phyloP scores from a whole-genome alignment of 2,329 filamentous ascomycete genomes.

The Penicillium sp. region DNA sequence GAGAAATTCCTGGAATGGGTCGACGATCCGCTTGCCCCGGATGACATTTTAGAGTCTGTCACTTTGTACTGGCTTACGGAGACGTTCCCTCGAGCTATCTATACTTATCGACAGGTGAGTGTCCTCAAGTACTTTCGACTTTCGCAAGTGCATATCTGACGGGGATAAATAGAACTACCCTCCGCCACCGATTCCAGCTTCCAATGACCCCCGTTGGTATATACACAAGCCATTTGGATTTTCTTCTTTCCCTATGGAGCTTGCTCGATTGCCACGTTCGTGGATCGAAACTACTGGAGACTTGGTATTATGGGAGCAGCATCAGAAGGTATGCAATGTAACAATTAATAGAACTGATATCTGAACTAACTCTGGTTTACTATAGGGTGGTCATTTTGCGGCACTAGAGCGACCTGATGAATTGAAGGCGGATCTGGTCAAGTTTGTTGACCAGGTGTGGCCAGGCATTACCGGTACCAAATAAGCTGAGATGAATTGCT shows the following conservation, averaged over 20 bases:
- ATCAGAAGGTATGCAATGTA: conserved; percentile 30
- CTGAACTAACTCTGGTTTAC: neutral
- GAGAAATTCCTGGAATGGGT: conserved; percentile 41
- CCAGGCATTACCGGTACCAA: conserved; percentile 4
- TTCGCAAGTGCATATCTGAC: neutral
- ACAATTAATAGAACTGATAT: neutral
- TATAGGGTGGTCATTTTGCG: conserved; percentile 55
- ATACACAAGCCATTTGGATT: conserved; percentile 48
- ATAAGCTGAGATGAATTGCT: neutral
- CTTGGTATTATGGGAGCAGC: conserved; percentile 37
- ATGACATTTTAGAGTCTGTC: conserved; percentile 34
- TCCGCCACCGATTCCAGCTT: conserved; percentile 13
- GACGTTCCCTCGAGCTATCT: conserved; percentile 36
- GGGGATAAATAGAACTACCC: conserved; percentile 11
- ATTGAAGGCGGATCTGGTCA: conserved; percentile 45
- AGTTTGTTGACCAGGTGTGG: conserved; percentile 34
- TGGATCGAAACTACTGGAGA: conserved; percentile 38
- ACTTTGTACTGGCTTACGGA: conserved; percentile 41
- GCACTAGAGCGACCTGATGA: conserved; percentile 43
- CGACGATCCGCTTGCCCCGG: conserved; percentile 29
- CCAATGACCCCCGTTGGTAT: conserved; percentile 28
- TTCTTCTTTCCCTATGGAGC: conserved; percentile 46
- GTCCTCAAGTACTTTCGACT: neutral
- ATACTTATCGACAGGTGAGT: conserved; percentile 31
- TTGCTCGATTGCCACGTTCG: conserved; percentile 39